Conservation (phyloP, 257 asterid species). For the Plantago ovata region DNA sequence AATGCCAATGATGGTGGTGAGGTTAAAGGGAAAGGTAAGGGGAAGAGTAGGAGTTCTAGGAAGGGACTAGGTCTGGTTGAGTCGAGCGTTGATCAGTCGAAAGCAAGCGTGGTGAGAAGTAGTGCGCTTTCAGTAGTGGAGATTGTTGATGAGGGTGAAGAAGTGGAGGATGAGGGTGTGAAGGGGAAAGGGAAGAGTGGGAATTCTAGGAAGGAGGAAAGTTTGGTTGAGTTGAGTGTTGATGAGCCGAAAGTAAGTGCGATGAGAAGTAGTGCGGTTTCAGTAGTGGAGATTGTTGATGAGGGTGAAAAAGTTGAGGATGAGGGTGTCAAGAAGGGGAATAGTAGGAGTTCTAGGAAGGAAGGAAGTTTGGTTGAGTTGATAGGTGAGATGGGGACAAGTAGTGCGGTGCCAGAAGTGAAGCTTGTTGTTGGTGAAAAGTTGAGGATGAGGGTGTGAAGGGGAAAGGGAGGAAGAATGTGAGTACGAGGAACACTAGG, state of each 20-base stretch:
- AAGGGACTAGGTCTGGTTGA: background rate
- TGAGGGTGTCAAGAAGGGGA: conserved; percentile 25
- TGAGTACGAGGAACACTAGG: conserved; percentile 20
- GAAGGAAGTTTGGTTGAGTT: too few species aligned
- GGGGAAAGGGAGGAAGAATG: conserved; percentile 24
- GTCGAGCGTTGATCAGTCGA: background rate
- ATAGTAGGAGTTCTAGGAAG: conserved; percentile 24
- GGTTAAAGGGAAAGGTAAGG: too few species aligned
- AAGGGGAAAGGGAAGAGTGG: conserved; percentile 20
- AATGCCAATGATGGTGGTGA: background rate
- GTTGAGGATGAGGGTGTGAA: conserved; percentile 24
- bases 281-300: background rate
- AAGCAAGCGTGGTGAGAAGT: too few species aligned
- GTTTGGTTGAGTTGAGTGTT: conserved; percentile 6
- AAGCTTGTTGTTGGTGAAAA: conserved; percentile 10
- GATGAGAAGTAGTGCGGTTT: conserved; percentile 4
- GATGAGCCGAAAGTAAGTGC: background rate
- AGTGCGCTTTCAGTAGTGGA: too few species aligned
- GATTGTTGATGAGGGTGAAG: too few species aligned
- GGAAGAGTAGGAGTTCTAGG: too few species aligned
- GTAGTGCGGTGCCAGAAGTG: background rate
- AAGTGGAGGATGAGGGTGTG: background rate
- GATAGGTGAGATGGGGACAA: background rate
- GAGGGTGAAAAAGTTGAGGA: conserved; percentile 16
- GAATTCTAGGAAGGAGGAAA: too few species aligned